Evolutionary conservation across 1,284 basidiomycete genomes (phyloP), one percentile per base, ranked within the genome.

Genomic region (Papiliotrema terrestris): DNA sequence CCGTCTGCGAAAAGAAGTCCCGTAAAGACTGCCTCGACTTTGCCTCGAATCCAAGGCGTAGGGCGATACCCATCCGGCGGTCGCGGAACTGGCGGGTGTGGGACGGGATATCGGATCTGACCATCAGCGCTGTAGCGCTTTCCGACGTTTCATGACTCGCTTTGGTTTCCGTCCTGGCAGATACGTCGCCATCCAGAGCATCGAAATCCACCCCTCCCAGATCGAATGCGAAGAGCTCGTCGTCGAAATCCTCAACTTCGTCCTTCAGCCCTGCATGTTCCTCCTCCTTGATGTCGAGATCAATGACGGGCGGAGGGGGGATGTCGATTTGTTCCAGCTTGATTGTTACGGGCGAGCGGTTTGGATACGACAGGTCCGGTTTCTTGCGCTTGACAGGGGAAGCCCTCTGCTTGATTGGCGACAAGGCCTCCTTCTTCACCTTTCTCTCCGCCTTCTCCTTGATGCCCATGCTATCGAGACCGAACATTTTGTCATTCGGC

Each of bases 41-140:
- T 56, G 49, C 63, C 74, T 14, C 73, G 50, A 2, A 52, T 55
- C 69, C 69, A 75, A 0, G 70, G 70, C 0, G 70, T 70, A 4
- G 69, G 50, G 13, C 13, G 43, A 43, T 69, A 74, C 0, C 62
- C 69, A 0, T 35, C 47, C 0, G 68, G 67, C 0, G 63, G 56
- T 1, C 58, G 25, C 0, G 73, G 73, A 1, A 73, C 61, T 11
- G 58, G 41, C 2, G 73, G 73, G 47, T 74, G 57, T 3, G 57
- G 42, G 0, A 71, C 48, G 3, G 73, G 73, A 44, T 70, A 74
- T 44, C 52, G 54, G 48, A 54, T 45, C 68, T 74, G 26, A 2
- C 2, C 8, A 35, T 55, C 23, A 58, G 55, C 20, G 22, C 29
- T 46, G 36, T 6, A 50, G 32, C 22, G 50, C 29, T 25, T n/a